phyloP scores from a whole-genome alignment of 2,329 filamentous ascomycete species.

The Atkinsonella texensis region DNA sequence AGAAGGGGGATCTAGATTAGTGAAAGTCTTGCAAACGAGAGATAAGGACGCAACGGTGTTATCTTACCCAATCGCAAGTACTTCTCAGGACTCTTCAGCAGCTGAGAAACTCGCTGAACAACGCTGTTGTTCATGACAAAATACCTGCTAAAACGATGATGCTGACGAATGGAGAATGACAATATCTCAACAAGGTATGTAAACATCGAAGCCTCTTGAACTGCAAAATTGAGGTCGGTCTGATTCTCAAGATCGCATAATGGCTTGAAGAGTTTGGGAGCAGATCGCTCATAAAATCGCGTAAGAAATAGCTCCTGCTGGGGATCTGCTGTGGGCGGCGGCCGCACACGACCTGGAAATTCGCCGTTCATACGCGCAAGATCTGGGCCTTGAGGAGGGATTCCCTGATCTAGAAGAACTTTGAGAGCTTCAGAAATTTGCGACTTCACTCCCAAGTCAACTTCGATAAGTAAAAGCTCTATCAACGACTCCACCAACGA shows the following conservation, averaged over 20 bases:
- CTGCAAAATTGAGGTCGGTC: slow-evolving; percentile 56
- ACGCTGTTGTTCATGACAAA: slow-evolving; percentile 76
- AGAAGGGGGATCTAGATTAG: neutral
- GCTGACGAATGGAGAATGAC: slow-evolving; percentile 86
- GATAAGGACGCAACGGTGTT: neutral
- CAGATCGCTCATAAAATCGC: slow-evolving; percentile 81
- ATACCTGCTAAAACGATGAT: slow-evolving; percentile 73
- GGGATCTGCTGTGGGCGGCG: slow-evolving; percentile 43
- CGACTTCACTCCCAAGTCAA: slow-evolving; percentile 86
- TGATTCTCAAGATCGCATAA: slow-evolving; percentile 67
- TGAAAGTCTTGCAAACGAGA: neutral
- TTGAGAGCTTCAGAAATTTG: slow-evolving; percentile 94
- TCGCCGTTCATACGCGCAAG: slow-evolving; percentile 56
- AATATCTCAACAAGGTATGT: slow-evolving; percentile 86
- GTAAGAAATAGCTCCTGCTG: slow-evolving; percentile 79
- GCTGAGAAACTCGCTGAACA: slow-evolving; percentile 65
- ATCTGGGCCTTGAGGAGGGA: slow-evolving; percentile 35
- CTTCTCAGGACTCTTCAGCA: slow-evolving; percentile 76
- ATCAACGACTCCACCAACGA: slow-evolving; percentile 87
- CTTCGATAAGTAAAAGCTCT: slow-evolving; percentile 79
- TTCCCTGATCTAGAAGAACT: slow-evolving; percentile 69
- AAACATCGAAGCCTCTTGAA: slow-evolving; percentile 82
- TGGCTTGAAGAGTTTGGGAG: slow-evolving; percentile 74
- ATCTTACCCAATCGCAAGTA: slow-evolving; percentile 77
- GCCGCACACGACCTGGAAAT: slow-evolving; percentile 50